These are phyloP conservation scores for Hygrophorus russula DNA, from an alignment of 768 basidiomycete genomes.

Conservation along the genomic window DNA sequence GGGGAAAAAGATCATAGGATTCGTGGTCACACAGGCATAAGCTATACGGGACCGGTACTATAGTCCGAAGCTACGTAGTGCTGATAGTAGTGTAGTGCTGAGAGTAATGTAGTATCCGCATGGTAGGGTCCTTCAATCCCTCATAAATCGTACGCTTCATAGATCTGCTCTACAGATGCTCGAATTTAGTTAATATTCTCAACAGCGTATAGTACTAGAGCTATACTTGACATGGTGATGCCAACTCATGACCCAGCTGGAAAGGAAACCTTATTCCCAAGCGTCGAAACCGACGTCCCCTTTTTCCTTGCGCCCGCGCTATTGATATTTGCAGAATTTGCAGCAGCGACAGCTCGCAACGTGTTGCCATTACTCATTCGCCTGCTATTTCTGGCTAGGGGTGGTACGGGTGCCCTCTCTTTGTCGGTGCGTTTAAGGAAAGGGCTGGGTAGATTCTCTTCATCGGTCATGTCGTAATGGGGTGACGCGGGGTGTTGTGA, in stretches of 20 bases:
- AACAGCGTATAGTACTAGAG: no score
- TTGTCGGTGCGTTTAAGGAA: slow-evolving; percentile 55
- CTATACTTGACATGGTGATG: no score
- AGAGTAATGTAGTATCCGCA: no score
- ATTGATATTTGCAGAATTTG: slow-evolving; percentile 27
- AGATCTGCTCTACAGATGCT: not conserved
- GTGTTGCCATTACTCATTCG: slow-evolving; percentile 41
- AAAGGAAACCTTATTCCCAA: not conserved
- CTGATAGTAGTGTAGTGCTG: no score
- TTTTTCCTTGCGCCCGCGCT: slow-evolving; percentile 1
- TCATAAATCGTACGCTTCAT: slow-evolving; percentile 16
- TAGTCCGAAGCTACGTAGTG: no score
- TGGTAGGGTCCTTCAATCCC: no score
- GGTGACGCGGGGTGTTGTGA: slow-evolving; percentile 20
- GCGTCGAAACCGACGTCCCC: not conserved
- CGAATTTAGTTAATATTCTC: not conserved
- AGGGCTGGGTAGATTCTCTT: slow-evolving; percentile 79
- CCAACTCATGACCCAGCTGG: no score
- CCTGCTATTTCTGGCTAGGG: not conserved
- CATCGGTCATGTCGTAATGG: slow-evolving; percentile 62
- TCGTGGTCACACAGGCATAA: no score
- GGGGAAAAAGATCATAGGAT: no score
- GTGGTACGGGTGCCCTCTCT: slow-evolving; percentile 13
- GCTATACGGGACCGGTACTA: no score
- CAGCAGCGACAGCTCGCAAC: slow-evolving; percentile 51